Percentiles rank a stretch among this genome's conserved stretches.
These are phyloP conservation scores for Voacanga thouarsii DNA, from an alignment of 257 asterid genomes.

Conservation along the genomic window DNA sequence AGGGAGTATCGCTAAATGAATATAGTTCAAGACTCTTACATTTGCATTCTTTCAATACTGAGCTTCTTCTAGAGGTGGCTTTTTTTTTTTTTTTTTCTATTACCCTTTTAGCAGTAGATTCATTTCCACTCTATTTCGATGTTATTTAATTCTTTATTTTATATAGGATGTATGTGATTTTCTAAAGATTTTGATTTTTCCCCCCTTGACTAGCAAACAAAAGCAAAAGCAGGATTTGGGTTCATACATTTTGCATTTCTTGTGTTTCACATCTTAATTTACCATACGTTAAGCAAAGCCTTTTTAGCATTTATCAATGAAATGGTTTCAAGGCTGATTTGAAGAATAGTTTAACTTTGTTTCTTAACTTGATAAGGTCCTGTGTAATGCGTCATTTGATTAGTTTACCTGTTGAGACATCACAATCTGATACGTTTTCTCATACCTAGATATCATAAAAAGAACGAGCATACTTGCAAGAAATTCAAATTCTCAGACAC, in stretches of 20 bases:
- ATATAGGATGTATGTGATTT: background rate
- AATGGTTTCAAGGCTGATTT: background rate
- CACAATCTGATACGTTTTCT: background rate
- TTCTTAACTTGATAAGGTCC: background rate
- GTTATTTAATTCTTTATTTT: background rate
- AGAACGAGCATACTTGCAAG: background rate
- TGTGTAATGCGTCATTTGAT: slow-evolving; percentile 6
- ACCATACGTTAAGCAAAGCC: background rate
- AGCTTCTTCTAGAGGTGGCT: slow-evolving; percentile 78
- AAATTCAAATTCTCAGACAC: background rate
- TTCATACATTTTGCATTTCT: background rate
- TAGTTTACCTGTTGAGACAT: background rate
- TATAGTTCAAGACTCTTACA: slow-evolving; percentile 89
- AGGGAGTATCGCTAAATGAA: slow-evolving; percentile 56
- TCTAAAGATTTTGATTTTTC: background rate
- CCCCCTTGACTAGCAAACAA: no score
- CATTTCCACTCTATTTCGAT: background rate
- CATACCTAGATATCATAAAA: no score
- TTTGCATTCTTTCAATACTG: slow-evolving; percentile 92
- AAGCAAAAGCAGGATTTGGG: background rate
- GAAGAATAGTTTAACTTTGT: background rate
- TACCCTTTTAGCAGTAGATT: background rate
- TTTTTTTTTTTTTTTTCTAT: background rate
- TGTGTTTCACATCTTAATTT: background rate
- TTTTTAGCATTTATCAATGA: background rate